Evolutionary conservation across 2,329 filamentous ascomycete genomes (phyloP), one percentile per base, ranked within the genome.

Genomic region (Fusarium sp.): DNA sequence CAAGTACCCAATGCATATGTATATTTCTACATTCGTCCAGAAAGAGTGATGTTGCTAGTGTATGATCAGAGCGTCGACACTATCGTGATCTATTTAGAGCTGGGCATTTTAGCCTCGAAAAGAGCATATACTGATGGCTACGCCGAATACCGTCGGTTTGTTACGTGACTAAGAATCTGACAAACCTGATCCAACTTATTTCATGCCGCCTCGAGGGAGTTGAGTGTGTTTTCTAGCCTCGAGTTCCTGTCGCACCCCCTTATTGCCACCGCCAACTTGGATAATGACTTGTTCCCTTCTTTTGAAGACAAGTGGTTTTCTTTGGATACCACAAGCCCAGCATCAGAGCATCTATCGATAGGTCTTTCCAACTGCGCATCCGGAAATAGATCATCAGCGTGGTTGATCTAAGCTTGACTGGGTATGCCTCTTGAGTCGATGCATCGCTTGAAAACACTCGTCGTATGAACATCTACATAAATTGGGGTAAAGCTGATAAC

Each of bases 1-100:
- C 51, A 48, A 70, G 26, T 56, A 62, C 59, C 61, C 55, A 46
- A 68, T 62, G 51, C 48, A 42, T 43, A 58, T 46, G 49, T 58
- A 54, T 50, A 42, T 52, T 53, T 18, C 6, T 19, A 16, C 14
- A 6, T 28, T 6, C 14, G 25, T n/a, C 12, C 19, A 13, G n/a
- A 3, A 7, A 18, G n/a, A 41, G 49, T 28, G 34, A 42, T 37
- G 10, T 9, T 26, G 10, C 23, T 8, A 18, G 41, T 7, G 6
- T 46, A 8, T 25, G 4, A 19, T 28, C 7, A 14, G 5, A n/a
- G 8, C 7, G 13, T 19, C 12, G 44, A 8, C 25, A 19, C 12
- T 14, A 13, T 28, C 2, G 23, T 28, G 18, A 19, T 46, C 16
- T 3, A 8, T 3, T 13, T 28, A 13, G 28, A 28, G 28, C 2